Evolutionary conservation across 441 rosid species (phyloP), one percentile per base, ranked within the genome.

Genomic region (Populus hybrid): DNA sequence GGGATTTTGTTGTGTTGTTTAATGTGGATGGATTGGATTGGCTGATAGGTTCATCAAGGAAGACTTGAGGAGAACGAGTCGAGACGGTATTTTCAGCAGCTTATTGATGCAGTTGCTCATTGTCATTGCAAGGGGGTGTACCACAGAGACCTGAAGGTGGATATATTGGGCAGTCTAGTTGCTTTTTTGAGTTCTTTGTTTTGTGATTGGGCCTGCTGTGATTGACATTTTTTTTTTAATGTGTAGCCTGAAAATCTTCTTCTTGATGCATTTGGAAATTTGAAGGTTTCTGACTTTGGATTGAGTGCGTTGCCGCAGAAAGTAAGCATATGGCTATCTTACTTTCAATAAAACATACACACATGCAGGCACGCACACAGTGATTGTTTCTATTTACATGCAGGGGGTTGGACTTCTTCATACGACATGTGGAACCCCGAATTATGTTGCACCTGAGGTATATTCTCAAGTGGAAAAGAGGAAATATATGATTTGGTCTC

Each of bases 361-460:
- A 14, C 8, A 14, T 50, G 57, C 2, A 6, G 57, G 57, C 18
- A 4, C n/a, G 57, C 57, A 50, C 57, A 14, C 2, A 14, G 20
- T 50, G 20, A 50, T 50, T 50, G 57, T 50, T 50, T 50, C 57
- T 50, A 50, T 6, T 50, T 69, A 75, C 82, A 50, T 67, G 70
- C 81, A 94, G 98, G 97, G 96, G 66, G 93, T 85, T 81, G 85
- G 84, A 75, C 93, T 96, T 83, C 90, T 94, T 76, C 95, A 84
- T 66, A 96, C 99, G 12, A 93, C 95, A 57, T 96, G 99, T 84
- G 99, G 99, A 84, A 96, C 98, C 74, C 98, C 99, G 9, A 94
- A 96, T 89, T 96, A 96, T 80, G 88, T 93, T 74, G 99, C 98
- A 67, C 99, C 99, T 28, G 98, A 96, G 93, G 97, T 90, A 89